phyloP scores from a whole-genome alignment of 331 rosid species.

The Prunus yedoensis region DNA sequence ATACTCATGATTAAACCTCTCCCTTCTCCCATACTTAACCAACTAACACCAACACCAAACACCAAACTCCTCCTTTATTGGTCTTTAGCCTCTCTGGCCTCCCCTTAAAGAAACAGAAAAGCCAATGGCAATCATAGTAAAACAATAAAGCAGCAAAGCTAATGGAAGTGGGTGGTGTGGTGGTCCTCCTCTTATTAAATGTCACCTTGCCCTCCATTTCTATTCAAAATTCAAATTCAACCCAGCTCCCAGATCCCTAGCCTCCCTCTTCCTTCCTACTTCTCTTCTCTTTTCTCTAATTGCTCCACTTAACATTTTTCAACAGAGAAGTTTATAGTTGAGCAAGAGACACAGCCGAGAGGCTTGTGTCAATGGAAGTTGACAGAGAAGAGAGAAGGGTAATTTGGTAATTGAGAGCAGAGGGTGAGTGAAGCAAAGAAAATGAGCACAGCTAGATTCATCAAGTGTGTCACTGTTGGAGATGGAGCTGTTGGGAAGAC shows the following conservation, averaged over 20 bases:
- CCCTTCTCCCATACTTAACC: conserved; percentile 91
- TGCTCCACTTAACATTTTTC: not conserved
- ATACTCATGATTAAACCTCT: conserved; percentile 57
- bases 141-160: conserved; percentile 31
- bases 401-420: no score
- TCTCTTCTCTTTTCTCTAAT: not conserved
- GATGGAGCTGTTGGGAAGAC: conserved; percentile 97
- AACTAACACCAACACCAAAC: conserved; percentile 91
- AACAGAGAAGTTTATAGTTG: no score
- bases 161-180: conserved; percentile 50
- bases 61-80: conserved; percentile 38
- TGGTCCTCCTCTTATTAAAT: conserved; percentile 52
- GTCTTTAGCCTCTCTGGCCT: not conserved
- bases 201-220: conserved; percentile 60
- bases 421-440: not conserved
- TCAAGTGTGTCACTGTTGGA: conserved; percentile 94
- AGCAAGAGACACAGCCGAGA: not conserved
- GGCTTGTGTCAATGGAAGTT: conserved; percentile 28
- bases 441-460: conserved; percentile 89
- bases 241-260: not conserved
- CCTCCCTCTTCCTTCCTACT: no score
- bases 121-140: conserved; percentile 67
- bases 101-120: conserved; percentile 80
- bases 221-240: conserved; percentile 64
- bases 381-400: not conserved